Conservation (phyloP, 176 grass and related monocot genomes). For the Carex myosuroides region DNA sequence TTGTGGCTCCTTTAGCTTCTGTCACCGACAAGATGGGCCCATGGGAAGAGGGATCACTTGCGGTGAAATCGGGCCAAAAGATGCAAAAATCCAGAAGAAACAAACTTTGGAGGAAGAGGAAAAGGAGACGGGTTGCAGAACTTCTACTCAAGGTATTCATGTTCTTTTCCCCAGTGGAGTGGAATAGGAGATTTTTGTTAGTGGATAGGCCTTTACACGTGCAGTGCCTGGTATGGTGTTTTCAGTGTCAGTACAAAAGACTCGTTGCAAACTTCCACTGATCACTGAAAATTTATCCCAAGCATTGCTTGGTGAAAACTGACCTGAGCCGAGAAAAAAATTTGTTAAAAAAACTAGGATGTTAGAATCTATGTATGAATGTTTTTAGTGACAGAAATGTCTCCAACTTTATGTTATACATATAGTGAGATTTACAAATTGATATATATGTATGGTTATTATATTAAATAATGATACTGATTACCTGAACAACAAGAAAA, state of each 20-base stretch:
- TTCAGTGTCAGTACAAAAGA: background rate
- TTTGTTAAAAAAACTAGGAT: background rate
- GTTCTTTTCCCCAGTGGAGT: background rate
- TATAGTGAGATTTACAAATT: background rate
- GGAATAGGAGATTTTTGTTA: background rate
- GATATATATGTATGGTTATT: background rate
- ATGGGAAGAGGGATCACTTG: constrained; percentile 61
- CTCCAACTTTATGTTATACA: background rate
- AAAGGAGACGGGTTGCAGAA: constrained; percentile 49
- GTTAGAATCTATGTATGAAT: background rate
- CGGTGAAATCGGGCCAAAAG: constrained; percentile 55
- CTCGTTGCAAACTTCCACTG: background rate
- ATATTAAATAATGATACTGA: background rate
- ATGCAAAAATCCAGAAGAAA: constrained; percentile 80
- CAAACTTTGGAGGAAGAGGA: constrained; percentile 85
- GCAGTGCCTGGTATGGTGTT: background rate
- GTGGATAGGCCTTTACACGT: background rate
- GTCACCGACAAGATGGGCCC: constrained; percentile 26
- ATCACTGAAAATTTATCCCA: background rate
- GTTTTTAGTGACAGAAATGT: background rate
- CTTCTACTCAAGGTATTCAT: constrained; percentile 49
- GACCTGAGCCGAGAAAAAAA: background rate
- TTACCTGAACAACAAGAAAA: background rate
- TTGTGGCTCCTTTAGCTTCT: constrained; percentile 49
- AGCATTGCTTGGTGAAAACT: background rate